phyloP scores from a whole-genome alignment of 805 yeast genomes.

The Candida tammaniensis region DNA sequence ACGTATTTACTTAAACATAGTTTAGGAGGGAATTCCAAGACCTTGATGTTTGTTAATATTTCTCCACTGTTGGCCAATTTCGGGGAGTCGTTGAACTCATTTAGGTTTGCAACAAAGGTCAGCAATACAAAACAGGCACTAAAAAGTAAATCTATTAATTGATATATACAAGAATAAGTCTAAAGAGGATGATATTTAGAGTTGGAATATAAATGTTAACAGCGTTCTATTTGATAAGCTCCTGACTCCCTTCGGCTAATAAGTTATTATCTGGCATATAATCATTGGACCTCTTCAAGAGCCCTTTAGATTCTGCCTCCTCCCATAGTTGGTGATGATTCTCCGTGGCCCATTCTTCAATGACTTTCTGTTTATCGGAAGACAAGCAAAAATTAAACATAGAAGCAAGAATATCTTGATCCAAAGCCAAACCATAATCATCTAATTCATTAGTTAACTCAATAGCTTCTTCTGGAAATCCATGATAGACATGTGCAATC shows the following conservation, averaged over 20 bases:
- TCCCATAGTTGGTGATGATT: conserved; percentile 29
- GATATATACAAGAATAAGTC: too few relatives aligned
- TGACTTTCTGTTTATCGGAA: conserved; percentile 24
- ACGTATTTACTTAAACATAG: conserved; percentile 85
- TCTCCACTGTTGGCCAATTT: conserved; percentile 64
- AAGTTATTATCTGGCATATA: conserved; percentile 29
- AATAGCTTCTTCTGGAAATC: conserved; percentile 55
- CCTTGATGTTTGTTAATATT: conserved; percentile 88
- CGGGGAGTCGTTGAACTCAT: conserved; percentile 77
- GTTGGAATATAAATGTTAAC: conserved; percentile 5
- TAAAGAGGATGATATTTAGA: too few relatives aligned
- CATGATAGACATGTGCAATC: conserved; percentile 70
- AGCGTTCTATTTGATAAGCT: neutral
- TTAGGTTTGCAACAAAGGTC: conserved; percentile 86
- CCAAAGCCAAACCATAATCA: conserved; percentile 44
- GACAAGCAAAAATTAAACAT: conserved; percentile 45
- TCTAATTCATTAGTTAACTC: conserved; percentile 46
- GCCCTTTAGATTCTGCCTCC: conserved; percentile 19
- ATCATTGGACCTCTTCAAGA: conserved; percentile 25
- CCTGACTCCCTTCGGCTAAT: conserved; percentile 14
- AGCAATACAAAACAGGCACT: conserved; percentile 47
- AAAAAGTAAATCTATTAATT: neutral
- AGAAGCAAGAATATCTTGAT: conserved; percentile 43
- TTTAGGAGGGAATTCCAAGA: conserved; percentile 80
- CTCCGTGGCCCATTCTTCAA: conserved; percentile 32